These are phyloP conservation scores for Austroboletus novae-zelandiae DNA, from an alignment of 1,284 basidiomycete species.

Conservation along the genomic window DNA sequence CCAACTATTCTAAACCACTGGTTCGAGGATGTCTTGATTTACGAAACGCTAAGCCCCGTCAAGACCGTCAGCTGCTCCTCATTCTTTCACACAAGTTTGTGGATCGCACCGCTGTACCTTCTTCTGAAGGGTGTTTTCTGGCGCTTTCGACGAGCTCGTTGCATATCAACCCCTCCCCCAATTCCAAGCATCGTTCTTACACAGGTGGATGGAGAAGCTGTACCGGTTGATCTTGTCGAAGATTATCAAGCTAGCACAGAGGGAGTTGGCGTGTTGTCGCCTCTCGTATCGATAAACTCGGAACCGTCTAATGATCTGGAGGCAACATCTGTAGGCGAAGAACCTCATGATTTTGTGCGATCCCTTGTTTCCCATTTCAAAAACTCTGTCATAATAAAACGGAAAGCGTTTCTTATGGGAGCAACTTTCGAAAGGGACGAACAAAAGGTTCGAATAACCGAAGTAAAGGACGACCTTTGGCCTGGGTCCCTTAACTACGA, in stretches of 20 bases:
- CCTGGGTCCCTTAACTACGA: background rate
- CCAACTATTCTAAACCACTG: slow-evolving; percentile 19
- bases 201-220: slow-evolving; percentile 13
- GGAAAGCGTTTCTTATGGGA: background rate
- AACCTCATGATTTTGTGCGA: background rate
- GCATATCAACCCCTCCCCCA: background rate
- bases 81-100: slow-evolving; percentile 9
- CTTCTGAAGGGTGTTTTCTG: slow-evolving; percentile 4
- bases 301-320: background rate
- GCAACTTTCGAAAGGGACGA: background rate
- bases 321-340: background rate
- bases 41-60: slow-evolving; percentile 13
- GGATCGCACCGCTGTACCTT: slow-evolving; percentile 6
- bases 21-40: slow-evolving; percentile 18
- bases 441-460: background rate
- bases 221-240: slow-evolving; percentile 9
- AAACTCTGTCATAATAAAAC: background rate
- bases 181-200: slow-evolving; percentile 18
- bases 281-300: background rate
- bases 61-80: background rate
- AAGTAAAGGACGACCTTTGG: background rate
- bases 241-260: background rate
- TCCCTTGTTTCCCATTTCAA: background rate
- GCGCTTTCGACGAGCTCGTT: background rate
- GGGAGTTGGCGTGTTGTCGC: background rate